Evolutionary conservation across 139 green algal species (phyloP).

Genomic region (Astrephomene gubernaculifera): DNA sequence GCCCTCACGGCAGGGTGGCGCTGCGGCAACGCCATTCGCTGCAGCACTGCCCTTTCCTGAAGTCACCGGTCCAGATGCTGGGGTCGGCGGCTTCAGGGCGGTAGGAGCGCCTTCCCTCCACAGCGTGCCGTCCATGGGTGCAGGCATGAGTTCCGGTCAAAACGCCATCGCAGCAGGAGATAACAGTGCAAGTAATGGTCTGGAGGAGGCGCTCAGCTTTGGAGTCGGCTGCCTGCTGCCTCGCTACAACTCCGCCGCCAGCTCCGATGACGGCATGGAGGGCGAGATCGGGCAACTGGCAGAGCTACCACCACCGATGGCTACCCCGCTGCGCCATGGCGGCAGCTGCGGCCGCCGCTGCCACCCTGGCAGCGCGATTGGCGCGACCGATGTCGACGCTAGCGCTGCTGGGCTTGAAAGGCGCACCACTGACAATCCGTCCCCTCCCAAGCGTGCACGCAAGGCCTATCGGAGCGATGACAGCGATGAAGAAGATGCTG

Average conservation of each 20-base stretch:
- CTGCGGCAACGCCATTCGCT: slow-evolving; percentile 11
- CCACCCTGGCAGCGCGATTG: neutral
- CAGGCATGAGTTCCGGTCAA: too few relatives aligned
- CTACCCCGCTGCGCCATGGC: neutral
- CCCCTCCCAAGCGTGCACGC: neutral
- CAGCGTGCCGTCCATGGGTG: slow-evolving; percentile 14
- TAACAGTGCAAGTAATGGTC: too few relatives aligned
- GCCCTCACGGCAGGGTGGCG: too few relatives aligned
- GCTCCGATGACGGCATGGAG: neutral
- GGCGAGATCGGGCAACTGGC: neutral
- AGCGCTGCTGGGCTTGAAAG: neutral
- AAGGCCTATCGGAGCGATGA: neutral
- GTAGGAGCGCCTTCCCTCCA: neutral
- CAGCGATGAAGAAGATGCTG: neutral
- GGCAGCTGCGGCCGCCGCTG: neutral
- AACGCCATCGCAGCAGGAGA: too few relatives aligned
- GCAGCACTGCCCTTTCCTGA: neutral
- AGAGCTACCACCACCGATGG: too few relatives aligned
- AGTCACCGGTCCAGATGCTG: neutral
- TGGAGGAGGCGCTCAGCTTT: too few relatives aligned
- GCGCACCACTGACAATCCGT: neutral
- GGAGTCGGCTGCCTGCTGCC: too few relatives aligned
- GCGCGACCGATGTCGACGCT: neutral
- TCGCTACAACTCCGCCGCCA: neutral
- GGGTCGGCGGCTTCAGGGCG: neutral